Conservation (phyloP, 768 basidiomycete species). For the Paxillus involutus region DNA sequence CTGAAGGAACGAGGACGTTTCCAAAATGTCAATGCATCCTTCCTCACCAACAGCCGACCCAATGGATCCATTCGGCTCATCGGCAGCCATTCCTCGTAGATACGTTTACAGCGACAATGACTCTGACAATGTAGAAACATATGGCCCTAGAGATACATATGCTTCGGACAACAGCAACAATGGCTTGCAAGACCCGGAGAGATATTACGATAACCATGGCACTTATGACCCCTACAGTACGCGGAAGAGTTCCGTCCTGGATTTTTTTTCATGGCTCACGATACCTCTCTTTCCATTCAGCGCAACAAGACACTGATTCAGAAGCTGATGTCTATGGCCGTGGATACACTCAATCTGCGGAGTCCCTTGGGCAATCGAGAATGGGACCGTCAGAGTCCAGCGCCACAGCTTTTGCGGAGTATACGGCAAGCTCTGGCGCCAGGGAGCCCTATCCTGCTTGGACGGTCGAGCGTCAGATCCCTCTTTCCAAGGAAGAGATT, state of each 20-base stretch:
- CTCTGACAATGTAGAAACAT: slow-evolving; percentile 65
- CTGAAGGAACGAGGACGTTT: slow-evolving; percentile 11
- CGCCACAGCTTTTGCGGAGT: slow-evolving; percentile 73
- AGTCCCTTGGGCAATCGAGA: slow-evolving; percentile 67
- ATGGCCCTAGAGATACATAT: slow-evolving; percentile 64
- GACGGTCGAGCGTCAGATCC: slow-evolving; percentile 88
- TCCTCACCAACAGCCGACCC: slow-evolving; percentile 63
- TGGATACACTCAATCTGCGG: slow-evolving; percentile 68
- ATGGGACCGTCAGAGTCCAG: slow-evolving; percentile 63
- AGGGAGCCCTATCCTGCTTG: slow-evolving; percentile 94
- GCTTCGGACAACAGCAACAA: slow-evolving; percentile 70
- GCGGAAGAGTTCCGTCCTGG: slow-evolving; percentile 14
- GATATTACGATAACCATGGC: slow-evolving; percentile 65
- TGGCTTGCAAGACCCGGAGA: slow-evolving; percentile 39
- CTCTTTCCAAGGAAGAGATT: slow-evolving; percentile 98
- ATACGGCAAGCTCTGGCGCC: slow-evolving; percentile 49
- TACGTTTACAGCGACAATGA: slow-evolving; percentile 74
- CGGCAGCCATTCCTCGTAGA: slow-evolving; percentile 36
- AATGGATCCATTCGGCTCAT: slow-evolving; percentile 62
- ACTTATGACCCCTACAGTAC: slow-evolving; percentile 66
- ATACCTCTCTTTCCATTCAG: slow-evolving; percentile 35
- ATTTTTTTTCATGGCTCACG: slow-evolving; percentile 8
- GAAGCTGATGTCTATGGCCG: slow-evolving; percentile 74
- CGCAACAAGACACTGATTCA: slow-evolving; percentile 81
- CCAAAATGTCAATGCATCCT: slow-evolving; percentile 46